Conservation (phyloP, 2,329 filamentous ascomycete species). For the Endothia cerciana region DNA sequence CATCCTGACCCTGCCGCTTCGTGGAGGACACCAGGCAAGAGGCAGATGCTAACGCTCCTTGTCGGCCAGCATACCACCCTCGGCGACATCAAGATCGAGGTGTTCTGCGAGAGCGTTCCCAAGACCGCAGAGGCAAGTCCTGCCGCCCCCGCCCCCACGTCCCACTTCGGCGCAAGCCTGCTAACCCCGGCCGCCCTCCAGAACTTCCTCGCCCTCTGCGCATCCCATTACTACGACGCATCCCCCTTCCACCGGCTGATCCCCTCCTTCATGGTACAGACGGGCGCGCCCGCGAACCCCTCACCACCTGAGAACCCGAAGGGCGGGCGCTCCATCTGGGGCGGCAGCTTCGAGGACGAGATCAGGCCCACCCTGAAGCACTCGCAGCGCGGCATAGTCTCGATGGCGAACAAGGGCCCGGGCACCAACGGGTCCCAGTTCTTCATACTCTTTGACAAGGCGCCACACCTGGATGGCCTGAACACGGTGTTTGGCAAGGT, state of each 20-base stretch:
- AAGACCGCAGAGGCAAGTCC: constrained; percentile 78
- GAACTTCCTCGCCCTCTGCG: constrained; percentile 89
- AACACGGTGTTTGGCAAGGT: constrained; percentile 85
- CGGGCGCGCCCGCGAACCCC: constrained; percentile 64
- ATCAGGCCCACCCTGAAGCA: constrained; percentile 72
- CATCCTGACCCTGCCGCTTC: neutral
- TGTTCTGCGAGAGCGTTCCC: constrained; percentile 94
- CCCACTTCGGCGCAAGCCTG: constrained; percentile 12
- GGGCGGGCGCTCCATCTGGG: constrained; percentile 74
- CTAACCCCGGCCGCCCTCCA: constrained; percentile 39
- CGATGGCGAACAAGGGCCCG: constrained; percentile 79
- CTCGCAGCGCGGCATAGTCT: constrained; percentile 69
- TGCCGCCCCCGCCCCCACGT: neutral
- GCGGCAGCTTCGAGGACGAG: constrained; percentile 77
- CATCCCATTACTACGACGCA: constrained; percentile 74
- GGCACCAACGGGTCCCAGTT: constrained; percentile 80
- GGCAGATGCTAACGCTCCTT: constrained; percentile 36
- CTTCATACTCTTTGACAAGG: constrained; percentile 77
- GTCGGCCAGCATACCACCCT: constrained; percentile 82
- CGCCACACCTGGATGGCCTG: constrained; percentile 79
- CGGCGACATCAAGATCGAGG: constrained; percentile 90
- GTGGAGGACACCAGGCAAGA: neutral
- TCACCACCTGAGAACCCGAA: constrained; percentile 63
- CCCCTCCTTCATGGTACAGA: constrained; percentile 79
- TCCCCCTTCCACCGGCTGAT: constrained; percentile 83